Conservation (phyloP, 2,329 filamentous ascomycete species). For the Penicillium rolfsii region DNA sequence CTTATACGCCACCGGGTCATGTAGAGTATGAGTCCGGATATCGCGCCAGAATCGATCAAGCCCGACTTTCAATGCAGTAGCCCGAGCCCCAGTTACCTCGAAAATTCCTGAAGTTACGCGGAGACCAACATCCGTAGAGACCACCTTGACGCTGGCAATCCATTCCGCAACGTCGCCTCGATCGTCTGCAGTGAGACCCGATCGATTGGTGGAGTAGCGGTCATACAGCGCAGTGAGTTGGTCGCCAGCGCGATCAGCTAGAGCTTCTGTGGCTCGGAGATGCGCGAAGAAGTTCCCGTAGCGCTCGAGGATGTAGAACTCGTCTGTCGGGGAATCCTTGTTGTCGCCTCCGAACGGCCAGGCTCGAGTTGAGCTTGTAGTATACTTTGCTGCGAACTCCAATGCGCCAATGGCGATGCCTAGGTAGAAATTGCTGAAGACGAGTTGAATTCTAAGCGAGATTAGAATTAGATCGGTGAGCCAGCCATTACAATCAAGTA, state of each 20-base stretch:
- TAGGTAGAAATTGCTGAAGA: slow-evolving; percentile 69
- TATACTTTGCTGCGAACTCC: slow-evolving; percentile 60
- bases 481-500: neutral
- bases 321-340: slow-evolving; percentile 62
- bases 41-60: slow-evolving; percentile 70
- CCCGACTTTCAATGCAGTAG: slow-evolving; percentile 61
- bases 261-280: slow-evolving; percentile 61
- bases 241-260: slow-evolving; percentile 60
- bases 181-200: slow-evolving; percentile 53
- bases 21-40: slow-evolving; percentile 66
- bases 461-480: neutral
- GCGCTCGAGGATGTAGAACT: slow-evolving; percentile 67
- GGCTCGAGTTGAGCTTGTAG: slow-evolving; percentile 58
- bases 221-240: slow-evolving; percentile 55
- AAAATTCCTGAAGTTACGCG: slow-evolving; percentile 64
- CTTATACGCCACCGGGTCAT: slow-evolving; percentile 71
- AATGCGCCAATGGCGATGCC: slow-evolving; percentile 65
- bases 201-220: slow-evolving; percentile 46
- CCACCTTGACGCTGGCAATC: slow-evolving; percentile 65
- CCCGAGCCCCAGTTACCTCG: slow-evolving; percentile 64
- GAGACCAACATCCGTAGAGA: slow-evolving; percentile 63
- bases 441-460: slow-evolving; percentile 58
- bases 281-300: slow-evolving; percentile 68
- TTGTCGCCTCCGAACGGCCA: slow-evolving; percentile 68
- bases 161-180: slow-evolving; percentile 65